These are phyloP conservation scores for Erythrobasidium yunnanense DNA, from an alignment of 768 basidiomycete species.

Conservation along the genomic window DNA sequence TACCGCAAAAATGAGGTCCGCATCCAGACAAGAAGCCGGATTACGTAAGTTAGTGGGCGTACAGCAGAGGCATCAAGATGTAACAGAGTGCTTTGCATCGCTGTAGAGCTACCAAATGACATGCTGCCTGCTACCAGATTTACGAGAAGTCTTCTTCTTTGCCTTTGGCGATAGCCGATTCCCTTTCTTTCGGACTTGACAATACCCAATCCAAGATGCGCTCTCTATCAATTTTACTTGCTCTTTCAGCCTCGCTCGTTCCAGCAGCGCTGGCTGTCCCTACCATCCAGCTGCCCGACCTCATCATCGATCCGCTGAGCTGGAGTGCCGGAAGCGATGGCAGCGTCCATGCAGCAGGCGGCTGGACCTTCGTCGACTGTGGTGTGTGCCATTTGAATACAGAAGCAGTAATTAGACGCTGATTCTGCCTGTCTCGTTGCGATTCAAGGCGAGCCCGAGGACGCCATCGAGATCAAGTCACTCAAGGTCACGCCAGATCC, in stretches of 20 bases:
- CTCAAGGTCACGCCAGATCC: conserved; percentile 57
- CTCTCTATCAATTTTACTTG: background rate
- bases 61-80: no score
- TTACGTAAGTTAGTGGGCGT: no score
- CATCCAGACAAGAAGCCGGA: no score
- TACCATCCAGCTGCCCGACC: background rate
- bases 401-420: background rate
- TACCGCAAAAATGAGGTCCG: no score
- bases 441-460: conserved; percentile 25
- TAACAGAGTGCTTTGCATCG: no score
- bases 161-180: no score
- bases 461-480: conserved; percentile 34
- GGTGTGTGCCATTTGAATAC: conserved; percentile 17
- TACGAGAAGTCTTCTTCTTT: no score
- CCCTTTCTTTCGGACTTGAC: no score
- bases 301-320: background rate
- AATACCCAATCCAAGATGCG: no score
- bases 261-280: conserved; percentile 3
- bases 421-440: background rate
- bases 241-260: background rate
- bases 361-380: conserved; percentile 25
- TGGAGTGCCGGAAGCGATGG: conserved; percentile 11
- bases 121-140: no score
- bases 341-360: conserved; percentile 11
- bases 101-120: no score